A percentile compares a stretch with the other conserved stretches of the same genome.
phyloP scores from a whole-genome alignment of 2,329 filamentous ascomycete genomes.

The Diaporthe sp. region DNA sequence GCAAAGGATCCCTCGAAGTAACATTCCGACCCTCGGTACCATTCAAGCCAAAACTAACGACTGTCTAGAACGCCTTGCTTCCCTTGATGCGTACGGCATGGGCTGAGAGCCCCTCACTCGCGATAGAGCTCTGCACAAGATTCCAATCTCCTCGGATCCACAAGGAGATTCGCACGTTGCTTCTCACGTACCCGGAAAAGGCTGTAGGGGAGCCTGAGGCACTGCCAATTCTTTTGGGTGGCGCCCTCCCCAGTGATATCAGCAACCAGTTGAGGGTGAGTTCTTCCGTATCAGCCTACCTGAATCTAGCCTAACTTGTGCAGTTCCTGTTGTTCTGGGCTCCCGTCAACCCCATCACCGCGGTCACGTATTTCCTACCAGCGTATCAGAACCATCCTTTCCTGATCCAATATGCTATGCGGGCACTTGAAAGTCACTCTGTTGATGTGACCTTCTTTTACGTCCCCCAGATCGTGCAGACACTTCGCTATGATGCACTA shows the following conservation, averaged over 20 bases:
- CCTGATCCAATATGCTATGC: constrained; percentile 96
- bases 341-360: constrained; percentile 91
- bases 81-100: constrained; percentile 86
- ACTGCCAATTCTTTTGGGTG: constrained; percentile 84
- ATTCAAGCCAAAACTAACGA: constrained; percentile 41
- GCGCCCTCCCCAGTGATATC: constrained; percentile 82
- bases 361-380: constrained; percentile 93
- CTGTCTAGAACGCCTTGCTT: constrained; percentile 65
- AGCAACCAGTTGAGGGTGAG: constrained; percentile 85
- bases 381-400: constrained; percentile 93
- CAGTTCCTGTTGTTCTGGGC: constrained; percentile 94
- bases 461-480: constrained; percentile 97
- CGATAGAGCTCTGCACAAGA: constrained; percentile 85
- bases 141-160: constrained; percentile 83
- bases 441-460: constrained; percentile 99
- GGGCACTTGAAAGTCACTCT: constrained; percentile 91
- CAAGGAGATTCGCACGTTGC: constrained; percentile 82
- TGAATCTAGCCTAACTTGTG: constrained; percentile 46
- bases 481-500: constrained; percentile 89
- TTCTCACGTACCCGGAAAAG: constrained; percentile 87
- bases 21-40: constrained; percentile 37
- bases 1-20: constrained; percentile 59
- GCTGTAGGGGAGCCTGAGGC: constrained; percentile 86
- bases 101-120: constrained; percentile 86
- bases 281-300: constrained; percentile 23